Base-by-base conservation (phyloP, 129 eudicot species). In the Mikania micrantha region DNA sequence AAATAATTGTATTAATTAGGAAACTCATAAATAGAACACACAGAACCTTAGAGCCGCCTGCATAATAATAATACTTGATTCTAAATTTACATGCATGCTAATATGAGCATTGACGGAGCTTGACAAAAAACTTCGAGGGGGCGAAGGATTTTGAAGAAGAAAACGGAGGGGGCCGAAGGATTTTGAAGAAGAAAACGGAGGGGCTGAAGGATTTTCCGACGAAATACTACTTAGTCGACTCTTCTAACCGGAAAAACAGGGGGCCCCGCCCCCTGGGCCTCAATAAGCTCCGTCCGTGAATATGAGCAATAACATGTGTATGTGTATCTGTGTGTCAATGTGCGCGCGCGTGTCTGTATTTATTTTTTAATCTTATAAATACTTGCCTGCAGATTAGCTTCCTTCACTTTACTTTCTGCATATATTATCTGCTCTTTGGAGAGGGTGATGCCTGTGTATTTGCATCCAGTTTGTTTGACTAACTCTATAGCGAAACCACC, bases 391-490 rank as follows among this genome's bases (percentile, higher is more conserved):
- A 90, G 83, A 17, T 87, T 86, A 31, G 80, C 95, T 75, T 90
- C 84, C 65, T 84, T 87, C 20, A 90, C 95, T 78, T 81, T 87
- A 13, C 63, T 24, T 79, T 90, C 81, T 66, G 92, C 97, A 71
- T 77, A 87, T 85, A 58, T 70, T 2, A 85, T 79, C 61, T 90
- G 97, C 72, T 90, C 79, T 70, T 78, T 81, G 0, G 97, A 82
- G 11, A 90, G 71, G 38, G 95, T 90, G 47, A 90, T 90, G 34
- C 97, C 97, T 0, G 97, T 90, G 48, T 90, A 90, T 66, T 77
- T 85, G 67, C 97, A 90, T 52, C 97, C 95, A 0, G 97, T 87
- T 76, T 78, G 61, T 66, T 74, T 85, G 4, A 90, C 97, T 54
- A 83, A 74, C 77, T 90, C 97, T 67, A 90, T 84, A 13, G 95